Conservation (phyloP, 495 filamentous ascomycete genomes). For the Tuber magnatum region DNA sequence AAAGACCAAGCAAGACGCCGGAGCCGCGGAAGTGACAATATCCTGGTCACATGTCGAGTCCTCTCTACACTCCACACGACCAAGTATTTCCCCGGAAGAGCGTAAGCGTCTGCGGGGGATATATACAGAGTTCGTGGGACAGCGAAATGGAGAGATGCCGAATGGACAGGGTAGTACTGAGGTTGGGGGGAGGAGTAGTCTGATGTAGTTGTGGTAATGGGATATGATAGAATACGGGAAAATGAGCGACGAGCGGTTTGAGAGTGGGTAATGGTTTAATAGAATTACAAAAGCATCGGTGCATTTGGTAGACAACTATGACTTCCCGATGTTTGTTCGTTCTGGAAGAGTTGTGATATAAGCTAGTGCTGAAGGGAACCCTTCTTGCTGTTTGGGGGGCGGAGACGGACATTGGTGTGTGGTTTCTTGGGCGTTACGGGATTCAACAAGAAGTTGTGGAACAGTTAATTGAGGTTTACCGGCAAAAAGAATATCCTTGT, state of each 20-base stretch:
- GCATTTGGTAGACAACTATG: background rate
- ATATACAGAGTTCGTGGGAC: constrained; percentile 85
- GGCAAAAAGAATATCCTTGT: background rate
- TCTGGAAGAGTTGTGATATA: background rate
- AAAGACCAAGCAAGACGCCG: constrained; percentile 35
- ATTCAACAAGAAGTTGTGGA: background rate
- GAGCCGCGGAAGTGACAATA: constrained; percentile 67
- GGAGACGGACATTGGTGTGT: background rate
- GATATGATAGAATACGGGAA: background rate
- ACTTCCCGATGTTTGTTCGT: background rate
- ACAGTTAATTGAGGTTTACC: background rate
- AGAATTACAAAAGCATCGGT: background rate
- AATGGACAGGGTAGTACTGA: constrained; percentile 84
- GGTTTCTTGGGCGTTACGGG: background rate
- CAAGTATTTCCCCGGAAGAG: constrained; percentile 74
- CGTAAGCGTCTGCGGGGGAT: constrained; percentile 64
- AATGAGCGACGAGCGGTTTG: background rate
- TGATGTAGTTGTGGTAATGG: constrained; percentile 58
- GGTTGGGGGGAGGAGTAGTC: constrained; percentile 81
- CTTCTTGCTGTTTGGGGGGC: background rate
- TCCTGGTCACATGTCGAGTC: constrained; percentile 77
- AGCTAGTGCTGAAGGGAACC: background rate
- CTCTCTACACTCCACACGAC: constrained; percentile 66
- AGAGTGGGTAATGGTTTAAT: background rate
- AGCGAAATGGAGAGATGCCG: constrained; percentile 87